phyloP scores from a whole-genome alignment of 2,329 filamentous ascomycete genomes.

The Sphaerulina musiva region DNA sequence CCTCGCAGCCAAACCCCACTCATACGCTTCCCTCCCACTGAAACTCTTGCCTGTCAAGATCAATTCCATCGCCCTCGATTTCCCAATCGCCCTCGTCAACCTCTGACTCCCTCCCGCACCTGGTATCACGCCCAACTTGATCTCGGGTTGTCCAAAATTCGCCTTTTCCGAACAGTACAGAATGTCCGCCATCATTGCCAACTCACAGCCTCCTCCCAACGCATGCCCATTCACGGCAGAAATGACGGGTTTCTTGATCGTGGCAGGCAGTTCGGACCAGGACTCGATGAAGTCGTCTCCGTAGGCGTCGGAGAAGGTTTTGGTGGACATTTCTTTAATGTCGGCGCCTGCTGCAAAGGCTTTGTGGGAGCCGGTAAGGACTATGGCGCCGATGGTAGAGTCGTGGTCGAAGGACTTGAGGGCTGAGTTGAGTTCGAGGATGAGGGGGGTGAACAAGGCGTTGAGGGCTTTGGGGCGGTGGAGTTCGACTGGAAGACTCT shows the following conservation, averaged over 20 bases:
- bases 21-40: conserved; percentile 72
- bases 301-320: conserved; percentile 85
- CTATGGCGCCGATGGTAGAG: conserved; percentile 63
- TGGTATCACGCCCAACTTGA: conserved; percentile 88
- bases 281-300: conserved; percentile 86
- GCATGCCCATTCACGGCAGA: conserved; percentile 92
- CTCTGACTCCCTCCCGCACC: conserved; percentile 89
- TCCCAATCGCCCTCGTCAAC: conserved; percentile 61
- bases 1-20: conserved; percentile 84
- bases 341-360: conserved; percentile 95
- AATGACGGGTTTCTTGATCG: conserved; percentile 88
- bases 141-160: conserved; percentile 94
- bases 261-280: conserved; percentile 79
- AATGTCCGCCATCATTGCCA: conserved; percentile 96
- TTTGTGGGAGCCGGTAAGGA: conserved; percentile 81
- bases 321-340: conserved; percentile 97
- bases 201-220: conserved; percentile 88
- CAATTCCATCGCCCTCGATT: conserved; percentile 83
- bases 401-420: conserved; percentile 64
- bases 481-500: conserved; percentile 62
- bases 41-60: conserved; percentile 83
- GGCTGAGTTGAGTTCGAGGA: conserved; percentile 78
- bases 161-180: conserved; percentile 80
- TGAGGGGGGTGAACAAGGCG: conserved; percentile 83
- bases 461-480: conserved; percentile 95